Base-by-base conservation (phyloP, 2,329 filamentous ascomycete species). In the Penicillium sp. region DNA sequence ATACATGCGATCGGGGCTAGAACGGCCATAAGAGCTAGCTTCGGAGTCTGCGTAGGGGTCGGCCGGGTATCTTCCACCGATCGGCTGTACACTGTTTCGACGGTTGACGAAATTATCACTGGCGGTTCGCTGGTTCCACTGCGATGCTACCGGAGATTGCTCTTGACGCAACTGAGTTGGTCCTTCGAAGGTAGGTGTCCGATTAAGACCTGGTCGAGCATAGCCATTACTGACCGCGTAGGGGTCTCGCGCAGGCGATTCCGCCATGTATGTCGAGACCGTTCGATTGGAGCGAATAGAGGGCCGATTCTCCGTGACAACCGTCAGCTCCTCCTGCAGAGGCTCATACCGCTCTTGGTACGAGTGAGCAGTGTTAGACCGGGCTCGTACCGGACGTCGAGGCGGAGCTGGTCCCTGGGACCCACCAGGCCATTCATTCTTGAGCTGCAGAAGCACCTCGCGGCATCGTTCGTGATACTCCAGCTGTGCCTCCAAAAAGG, bases 391-490 rank as follows among this genome's bases (percentile, higher is more conserved):
- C 35, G 75, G 73, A 47, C 80, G 82, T 51, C 78, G 80, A 54
- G 60, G 46, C 24, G 68, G 63, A 11, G 65, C 49, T 60, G 74
- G 66, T 35, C 70, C 75, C 52, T 56, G 51, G 14, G 46, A 56
- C 86, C 79, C 81, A 69, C 81, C 83, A 59, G 88, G 87, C 88
- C 88, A 90, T 61, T 90, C 86, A 66, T 83, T 83, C 79, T 85
- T 89, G 63, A 90, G 75, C 65, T 87, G 85, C 62, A 88, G 66
- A 55, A 98, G 84, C 65, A 96, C 90, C 66, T 97, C 93, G 55
- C 90, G 86, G 73, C 92, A 96, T 60, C 90, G 88, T 73, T 98
- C 94, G 73, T 97, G 90, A 78, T 95, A 97, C 63, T 90, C 89
- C 58, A 98, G 83, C 78, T 98, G 90, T 41, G 91, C 89, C 61